Percentiles rank a stretch among this genome's conserved stretches.
These are phyloP conservation scores for Fusarium ramigenum DNA, from an alignment of 2,329 filamentous ascomycete genomes.

Conservation along the genomic window DNA sequence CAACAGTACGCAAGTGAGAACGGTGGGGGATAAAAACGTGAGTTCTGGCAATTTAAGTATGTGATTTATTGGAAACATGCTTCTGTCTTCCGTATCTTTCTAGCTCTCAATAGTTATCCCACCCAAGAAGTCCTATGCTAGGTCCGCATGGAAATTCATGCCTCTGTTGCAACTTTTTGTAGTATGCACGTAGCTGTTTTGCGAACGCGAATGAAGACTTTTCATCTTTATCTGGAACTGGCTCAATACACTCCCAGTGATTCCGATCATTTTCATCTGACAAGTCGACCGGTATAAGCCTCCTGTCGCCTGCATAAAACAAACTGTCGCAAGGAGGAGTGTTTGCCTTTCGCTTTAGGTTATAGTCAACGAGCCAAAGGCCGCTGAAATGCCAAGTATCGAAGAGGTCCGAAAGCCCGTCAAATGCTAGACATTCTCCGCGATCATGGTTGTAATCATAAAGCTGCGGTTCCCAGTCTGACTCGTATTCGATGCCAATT, in stretches of 20 bases:
- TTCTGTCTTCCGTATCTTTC: not conserved
- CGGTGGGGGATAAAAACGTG: rapidly evolving
- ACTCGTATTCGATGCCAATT: not conserved
- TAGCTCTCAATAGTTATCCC: not conserved
- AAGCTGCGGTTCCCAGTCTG: not conserved
- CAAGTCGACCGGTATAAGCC: not conserved
- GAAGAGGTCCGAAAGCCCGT: too few species aligned
- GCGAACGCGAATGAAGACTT: not conserved
- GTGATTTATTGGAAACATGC: not conserved
- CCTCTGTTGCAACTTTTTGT: not conserved
- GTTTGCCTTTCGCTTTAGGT: not conserved
- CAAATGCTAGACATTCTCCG: not conserved
- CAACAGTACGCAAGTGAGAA: not conserved
- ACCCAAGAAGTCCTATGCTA: not conserved
- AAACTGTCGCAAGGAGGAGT: not conserved
- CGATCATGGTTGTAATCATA: rapidly evolving
- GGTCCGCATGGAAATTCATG: not conserved
- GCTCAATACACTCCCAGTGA: not conserved
- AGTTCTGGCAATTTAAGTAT: not conserved
- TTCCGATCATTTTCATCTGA: rapidly evolving
- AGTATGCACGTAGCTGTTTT: rapidly evolving
- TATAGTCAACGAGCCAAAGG: not conserved
- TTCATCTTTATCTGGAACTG: not conserved
- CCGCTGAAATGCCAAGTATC: too few species aligned
- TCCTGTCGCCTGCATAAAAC: not conserved